Evolutionary conservation across 306 rosid genomes (phyloP).

Genomic region (Fragaria nilgerrensis): DNA sequence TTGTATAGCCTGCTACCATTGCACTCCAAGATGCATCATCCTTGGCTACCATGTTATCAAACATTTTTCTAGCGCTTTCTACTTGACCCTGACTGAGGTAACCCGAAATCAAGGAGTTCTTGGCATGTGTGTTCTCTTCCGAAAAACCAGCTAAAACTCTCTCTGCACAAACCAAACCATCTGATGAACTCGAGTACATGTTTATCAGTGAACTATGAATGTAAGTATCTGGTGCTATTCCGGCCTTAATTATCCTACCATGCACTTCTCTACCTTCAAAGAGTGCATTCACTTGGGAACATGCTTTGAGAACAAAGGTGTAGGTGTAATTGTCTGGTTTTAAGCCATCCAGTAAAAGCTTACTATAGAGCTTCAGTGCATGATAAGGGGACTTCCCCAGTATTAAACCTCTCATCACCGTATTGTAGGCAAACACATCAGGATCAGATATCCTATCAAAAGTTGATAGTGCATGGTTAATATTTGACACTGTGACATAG

Average conservation of each 20-base stretch:
- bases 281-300: slow-evolving; percentile 40
- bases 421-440: slow-evolving; percentile 45
- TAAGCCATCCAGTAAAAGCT: slow-evolving; percentile 26
- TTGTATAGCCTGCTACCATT: slow-evolving; percentile 39
- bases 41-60: slow-evolving; percentile 32
- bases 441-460: slow-evolving; percentile 33
- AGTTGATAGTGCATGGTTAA: slow-evolving; percentile 29
- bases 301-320: slow-evolving; percentile 48
- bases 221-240: slow-evolving; percentile 31
- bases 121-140: slow-evolving; percentile 28
- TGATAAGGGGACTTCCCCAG: slow-evolving; percentile 18
- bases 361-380: slow-evolving; percentile 30
- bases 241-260: slow-evolving; percentile 41
- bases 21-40: slow-evolving; percentile 59
- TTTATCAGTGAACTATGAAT: slow-evolving; percentile 42
- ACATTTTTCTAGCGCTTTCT: slow-evolving; percentile 34
- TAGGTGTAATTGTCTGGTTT: slow-evolving; percentile 44
- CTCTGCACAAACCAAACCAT: slow-evolving; percentile 36
- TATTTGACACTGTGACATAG: slow-evolving; percentile 25
- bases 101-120: slow-evolving; percentile 47
- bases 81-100: slow-evolving; percentile 37
- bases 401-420: slow-evolving; percentile 41
- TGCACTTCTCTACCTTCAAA: slow-evolving; percentile 49
- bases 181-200: slow-evolving; percentile 34
- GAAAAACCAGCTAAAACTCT: slow-evolving; percentile 29